Evolutionary conservation across 169 alveolate species (phyloP).

Genomic region (Eimeria acervulina): DNA sequence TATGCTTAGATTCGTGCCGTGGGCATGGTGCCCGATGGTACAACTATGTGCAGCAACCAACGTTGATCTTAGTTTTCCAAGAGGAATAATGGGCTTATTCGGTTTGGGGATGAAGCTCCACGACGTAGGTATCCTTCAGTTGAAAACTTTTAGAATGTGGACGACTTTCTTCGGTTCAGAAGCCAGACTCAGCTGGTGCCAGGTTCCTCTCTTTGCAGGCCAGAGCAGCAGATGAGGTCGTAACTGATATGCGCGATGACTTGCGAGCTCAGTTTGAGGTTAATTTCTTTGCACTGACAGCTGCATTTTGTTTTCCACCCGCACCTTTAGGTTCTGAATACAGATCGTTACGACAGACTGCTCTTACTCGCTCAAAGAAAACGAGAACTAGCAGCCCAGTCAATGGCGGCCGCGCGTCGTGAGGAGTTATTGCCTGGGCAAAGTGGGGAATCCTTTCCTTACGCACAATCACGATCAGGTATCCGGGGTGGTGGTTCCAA

Average conservation of each 20-base stretch:
- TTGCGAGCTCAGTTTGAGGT: constrained; percentile 67
- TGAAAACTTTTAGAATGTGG: not conserved
- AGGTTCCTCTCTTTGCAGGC: constrained; percentile 57
- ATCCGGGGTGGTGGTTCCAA: not conserved
- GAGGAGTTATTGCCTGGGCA: not conserved
- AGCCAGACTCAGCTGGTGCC: not conserved
- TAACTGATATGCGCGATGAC: constrained; percentile 66
- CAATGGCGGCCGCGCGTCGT: constrained; percentile 79
- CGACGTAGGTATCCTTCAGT: constrained; percentile 26
- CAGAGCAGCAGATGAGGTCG: constrained; percentile 16
- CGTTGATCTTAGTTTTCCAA: constrained; percentile 37
- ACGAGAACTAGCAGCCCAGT: constrained; percentile 67
- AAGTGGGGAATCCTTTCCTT: not conserved
- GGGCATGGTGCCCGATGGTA: constrained; percentile 37
- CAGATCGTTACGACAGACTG: constrained; percentile 81
- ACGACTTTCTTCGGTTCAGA: not conserved
- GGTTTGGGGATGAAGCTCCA: constrained; percentile 12
- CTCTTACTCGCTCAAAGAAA: constrained; percentile 51
- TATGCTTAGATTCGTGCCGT: not conserved
- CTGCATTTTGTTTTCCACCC: not conserved
- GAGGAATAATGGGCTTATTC: constrained; percentile 56
- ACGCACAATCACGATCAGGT: not conserved
- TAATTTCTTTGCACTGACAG: constrained; percentile 6
- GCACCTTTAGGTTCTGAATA: constrained; percentile 72
- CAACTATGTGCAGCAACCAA: constrained; percentile 41